Evolutionary conservation across 495 filamentous ascomycete species (phyloP).

Genomic region (Talaromyces wortmannii): DNA sequence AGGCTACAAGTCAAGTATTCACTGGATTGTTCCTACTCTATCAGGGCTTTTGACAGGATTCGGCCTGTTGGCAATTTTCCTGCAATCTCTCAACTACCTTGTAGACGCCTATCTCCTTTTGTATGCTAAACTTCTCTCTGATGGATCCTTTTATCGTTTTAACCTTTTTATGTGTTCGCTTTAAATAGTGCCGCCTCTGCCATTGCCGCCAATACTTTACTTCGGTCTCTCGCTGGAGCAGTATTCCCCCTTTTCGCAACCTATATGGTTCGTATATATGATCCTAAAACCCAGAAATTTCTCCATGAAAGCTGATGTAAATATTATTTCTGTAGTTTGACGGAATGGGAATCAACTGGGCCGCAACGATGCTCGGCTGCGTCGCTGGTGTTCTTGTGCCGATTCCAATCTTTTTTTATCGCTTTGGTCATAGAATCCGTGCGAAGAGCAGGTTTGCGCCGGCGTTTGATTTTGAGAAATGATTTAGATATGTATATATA

Average conservation of each 20-base stretch:
- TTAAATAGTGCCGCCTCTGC: slow-evolving; percentile 66
- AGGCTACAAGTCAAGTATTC: slow-evolving; percentile 54
- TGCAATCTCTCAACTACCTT: slow-evolving; percentile 78
- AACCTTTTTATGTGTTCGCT: slow-evolving; percentile 6
- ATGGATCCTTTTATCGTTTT: slow-evolving; percentile 19
- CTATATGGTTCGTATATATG: not conserved
- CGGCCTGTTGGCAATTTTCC: slow-evolving; percentile 70
- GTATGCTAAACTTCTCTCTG: slow-evolving; percentile 54
- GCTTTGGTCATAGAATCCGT: slow-evolving; percentile 57
- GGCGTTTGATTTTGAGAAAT: no score
- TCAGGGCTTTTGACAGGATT: slow-evolving; percentile 58
- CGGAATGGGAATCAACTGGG: slow-evolving; percentile 67
- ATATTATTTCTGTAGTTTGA: slow-evolving; percentile 37
- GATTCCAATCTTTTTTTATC: slow-evolving; percentile 66
- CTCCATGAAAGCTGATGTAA: no score
- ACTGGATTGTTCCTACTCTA: slow-evolving; percentile 78
- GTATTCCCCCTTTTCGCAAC: slow-evolving; percentile 69
- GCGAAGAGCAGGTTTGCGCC: slow-evolving; percentile 63
- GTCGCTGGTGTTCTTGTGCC: slow-evolving; percentile 61
- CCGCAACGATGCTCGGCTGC: slow-evolving; percentile 66
- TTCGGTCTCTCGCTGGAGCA: slow-evolving; percentile 69
- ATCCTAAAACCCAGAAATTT: no score
- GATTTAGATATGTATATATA: no score
- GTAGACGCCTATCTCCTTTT: slow-evolving; percentile 87
- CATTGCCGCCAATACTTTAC: slow-evolving; percentile 84